phyloP scores from a whole-genome alignment of 176 grass and related monocot species.

The Bromus sterilis region DNA sequence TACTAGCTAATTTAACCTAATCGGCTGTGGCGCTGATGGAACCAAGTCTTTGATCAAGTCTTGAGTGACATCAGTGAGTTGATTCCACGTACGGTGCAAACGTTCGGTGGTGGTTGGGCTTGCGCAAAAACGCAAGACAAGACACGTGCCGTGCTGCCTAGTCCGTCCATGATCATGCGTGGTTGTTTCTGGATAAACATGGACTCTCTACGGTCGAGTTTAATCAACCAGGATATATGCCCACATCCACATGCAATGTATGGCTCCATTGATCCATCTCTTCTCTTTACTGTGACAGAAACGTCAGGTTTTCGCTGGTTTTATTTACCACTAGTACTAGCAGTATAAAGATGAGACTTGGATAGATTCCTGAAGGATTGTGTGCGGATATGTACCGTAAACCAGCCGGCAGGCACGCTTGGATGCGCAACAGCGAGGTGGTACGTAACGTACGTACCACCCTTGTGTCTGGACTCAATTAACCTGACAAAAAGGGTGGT shows the following conservation, averaged over 20 bases:
- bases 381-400: not conserved
- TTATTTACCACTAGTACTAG: too few relatives aligned
- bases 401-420: not conserved
- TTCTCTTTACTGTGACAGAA: not conserved
- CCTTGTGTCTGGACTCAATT: not conserved
- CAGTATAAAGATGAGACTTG: not conserved
- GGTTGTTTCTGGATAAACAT: not conserved
- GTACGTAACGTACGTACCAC: too few relatives aligned
- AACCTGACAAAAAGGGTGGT: not conserved
- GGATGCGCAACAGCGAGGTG: not conserved
- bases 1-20: not conserved
- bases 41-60: not conserved
- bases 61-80: conserved; percentile 18
- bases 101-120: not conserved
- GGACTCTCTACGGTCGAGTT: too few relatives aligned
- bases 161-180: not conserved
- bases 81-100: conserved; percentile 3
- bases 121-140: not conserved
- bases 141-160: not conserved
- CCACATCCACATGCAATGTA: not conserved
- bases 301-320: not conserved
- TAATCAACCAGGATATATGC: not conserved
- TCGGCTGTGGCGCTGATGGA: not conserved
- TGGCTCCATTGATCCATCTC: too few relatives aligned
- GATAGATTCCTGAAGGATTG: not conserved